A percentile compares a stretch with the other conserved stretches of the same genome.
These are phyloP conservation scores for Phanerochaete carnosa DNA, from an alignment of 768 basidiomycete genomes.

Conservation along the genomic window DNA sequence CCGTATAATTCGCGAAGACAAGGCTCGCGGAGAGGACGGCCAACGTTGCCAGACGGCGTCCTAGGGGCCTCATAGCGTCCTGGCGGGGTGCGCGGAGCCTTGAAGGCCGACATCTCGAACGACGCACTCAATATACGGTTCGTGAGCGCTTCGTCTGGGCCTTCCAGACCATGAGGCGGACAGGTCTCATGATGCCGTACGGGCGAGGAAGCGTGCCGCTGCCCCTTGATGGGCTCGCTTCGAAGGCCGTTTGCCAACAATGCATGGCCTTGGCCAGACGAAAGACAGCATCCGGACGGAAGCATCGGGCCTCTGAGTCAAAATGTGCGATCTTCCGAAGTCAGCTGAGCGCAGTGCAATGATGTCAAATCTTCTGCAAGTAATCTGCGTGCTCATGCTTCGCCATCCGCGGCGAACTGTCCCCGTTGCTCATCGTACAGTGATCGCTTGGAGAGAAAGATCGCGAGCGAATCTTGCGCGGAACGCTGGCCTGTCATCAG, in stretches of 20 bases:
- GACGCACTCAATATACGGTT: neutral
- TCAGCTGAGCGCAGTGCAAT: neutral
- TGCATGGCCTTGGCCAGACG: neutral
- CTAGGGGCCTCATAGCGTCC: neutral
- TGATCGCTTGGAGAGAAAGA: neutral
- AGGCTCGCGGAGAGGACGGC: neutral
- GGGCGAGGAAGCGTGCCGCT: neutral
- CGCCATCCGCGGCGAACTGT: neutral
- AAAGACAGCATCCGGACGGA: neutral
- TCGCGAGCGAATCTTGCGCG: neutral
- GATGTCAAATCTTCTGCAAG: neutral
- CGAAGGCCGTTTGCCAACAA: neutral
- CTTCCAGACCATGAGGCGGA: neutral
- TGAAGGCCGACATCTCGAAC: neutral
- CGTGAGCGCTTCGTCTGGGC: neutral
- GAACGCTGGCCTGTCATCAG: neutral
- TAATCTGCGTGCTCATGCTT: neutral
- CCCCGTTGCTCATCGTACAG: neutral
- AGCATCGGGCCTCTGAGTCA: neutral
- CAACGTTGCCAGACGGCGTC: neutral
- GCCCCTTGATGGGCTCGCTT: neutral
- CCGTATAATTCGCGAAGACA: constrained; percentile 19
- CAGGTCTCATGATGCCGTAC: neutral
- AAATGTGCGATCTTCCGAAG: neutral
- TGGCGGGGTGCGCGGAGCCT: neutral